phyloP scores from a whole-genome alignment of 257 asterid genomes.

The Primulina huaijiensis region DNA sequence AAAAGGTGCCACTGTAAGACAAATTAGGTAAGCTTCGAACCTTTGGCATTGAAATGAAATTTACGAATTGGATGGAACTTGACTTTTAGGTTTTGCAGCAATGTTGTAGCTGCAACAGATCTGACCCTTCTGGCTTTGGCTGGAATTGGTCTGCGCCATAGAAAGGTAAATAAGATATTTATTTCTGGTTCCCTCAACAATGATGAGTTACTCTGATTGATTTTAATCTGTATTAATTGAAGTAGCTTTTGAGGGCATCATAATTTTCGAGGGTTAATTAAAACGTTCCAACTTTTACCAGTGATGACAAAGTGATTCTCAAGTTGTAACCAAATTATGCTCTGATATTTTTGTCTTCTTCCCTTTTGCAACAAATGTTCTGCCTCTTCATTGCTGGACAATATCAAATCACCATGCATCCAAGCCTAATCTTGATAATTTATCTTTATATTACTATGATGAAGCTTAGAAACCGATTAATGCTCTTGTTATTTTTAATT shows the following conservation, averaged over 20 bases:
- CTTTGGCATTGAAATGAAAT: constrained; percentile 12
- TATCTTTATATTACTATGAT: constrained; percentile 3
- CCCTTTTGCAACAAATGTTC: constrained; percentile 18
- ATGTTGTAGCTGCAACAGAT: constrained; percentile 98
- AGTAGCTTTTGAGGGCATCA: neutral
- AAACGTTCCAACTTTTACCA: neutral
- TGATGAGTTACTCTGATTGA: constrained; percentile 20
- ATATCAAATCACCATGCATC: constrained; percentile 11
- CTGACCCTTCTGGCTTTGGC: constrained; percentile 90
- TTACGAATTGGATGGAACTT: constrained; percentile 32
- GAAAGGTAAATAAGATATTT: constrained; percentile 56
- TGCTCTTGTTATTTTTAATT: too few relatives aligned
- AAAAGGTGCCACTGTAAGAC: constrained; percentile 94
- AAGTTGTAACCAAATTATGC: constrained; percentile 15
- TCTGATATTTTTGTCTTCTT: too few relatives aligned
- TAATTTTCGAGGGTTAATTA: constrained; percentile 1
- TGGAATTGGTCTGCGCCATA: constrained; percentile 85
- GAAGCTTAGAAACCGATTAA: neutral
- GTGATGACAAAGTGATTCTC: constrained; percentile 8
- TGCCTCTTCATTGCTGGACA: constrained; percentile 17
- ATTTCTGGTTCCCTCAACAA: constrained; percentile 17
- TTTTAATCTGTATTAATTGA: constrained; percentile 16
- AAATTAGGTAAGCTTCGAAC: constrained; percentile 65
- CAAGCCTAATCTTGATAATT: constrained; percentile 15
- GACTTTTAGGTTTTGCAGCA: constrained; percentile 62